Evolutionary conservation across 1,139 yeast species (phyloP), one percentile per base, ranked within the genome.

Genomic region (Kodamaea derodonti): DNA sequence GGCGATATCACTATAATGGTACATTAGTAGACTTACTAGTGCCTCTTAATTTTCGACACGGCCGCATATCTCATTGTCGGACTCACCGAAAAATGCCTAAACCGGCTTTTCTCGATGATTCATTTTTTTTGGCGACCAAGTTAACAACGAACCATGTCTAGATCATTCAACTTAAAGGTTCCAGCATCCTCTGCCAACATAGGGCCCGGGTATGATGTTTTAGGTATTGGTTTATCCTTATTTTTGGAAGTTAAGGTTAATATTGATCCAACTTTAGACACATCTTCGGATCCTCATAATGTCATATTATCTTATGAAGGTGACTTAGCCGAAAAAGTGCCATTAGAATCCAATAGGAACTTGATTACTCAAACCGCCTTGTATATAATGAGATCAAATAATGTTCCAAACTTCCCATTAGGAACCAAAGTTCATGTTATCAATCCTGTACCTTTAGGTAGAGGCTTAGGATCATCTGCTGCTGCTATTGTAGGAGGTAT

Each of bases 401-500:
- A 78, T 7, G 67, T 87, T 35, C 62, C 77, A 33, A 60, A 74
- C 22, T 92, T 92, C 65, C 97, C 97, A 25, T 53, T 60, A 9
- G 96, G 96, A 22, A 90, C 97, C n/a, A 73, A 66, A 35, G 72
- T 92, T 31, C 84, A 78, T 42, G 94, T 92, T 38, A 71, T 67
- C 41, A 92, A 92, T 60, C 96, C 97, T 20, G 88, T 92, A 47
- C 97, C 98, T 5, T 69, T 92, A 43, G 97, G 98, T 20, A 80
- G 98, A 57, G 98, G 98, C 7, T 72, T 92, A 41, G 98, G 98
- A 1, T 90, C 97, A 1, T 84, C 95, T n/a, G 98, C 97, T 32
- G 95, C 97, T 9, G 98, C 98, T 26, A 95, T 92, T 25, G 97
- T 92, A 17, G 97, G 95, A 11, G 98, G 98, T 47, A 92, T 85